Base-by-base conservation (phyloP, 352 stramenopile species). In the Thalassiosira livingstoniorum region DNA sequence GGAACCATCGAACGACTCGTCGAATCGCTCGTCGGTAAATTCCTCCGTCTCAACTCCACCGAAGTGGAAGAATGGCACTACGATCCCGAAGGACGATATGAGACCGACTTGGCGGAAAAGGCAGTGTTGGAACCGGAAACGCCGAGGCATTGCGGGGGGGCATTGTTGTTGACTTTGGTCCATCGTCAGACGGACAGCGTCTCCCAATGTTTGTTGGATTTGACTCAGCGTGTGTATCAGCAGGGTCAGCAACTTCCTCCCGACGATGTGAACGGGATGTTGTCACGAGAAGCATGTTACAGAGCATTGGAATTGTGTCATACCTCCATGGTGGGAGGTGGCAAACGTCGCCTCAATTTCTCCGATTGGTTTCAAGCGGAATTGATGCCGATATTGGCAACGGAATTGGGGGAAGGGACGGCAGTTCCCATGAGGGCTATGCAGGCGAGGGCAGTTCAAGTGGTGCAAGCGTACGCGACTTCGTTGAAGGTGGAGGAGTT, bases 51-150 rank as follows among this genome's bases (percentile, higher is more conserved):
- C 1, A 32, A 72, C 10, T 11, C 58, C 25, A 57, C 66, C 0
- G 75, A 82, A 67, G 11, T 82, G 21, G 37, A 82, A 68, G 75
- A 82, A 43, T 82, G 75, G 75, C 55, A 76, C 37, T 31, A 62
- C 27, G 75, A 82, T 45, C 75, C 75, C 18, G 75, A 82, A 25
- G 65, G 66, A 13, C 64, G 75, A 39, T 82, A 78, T 27, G 66
- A 82, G 27, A 82, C 68, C 13, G 75, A 82, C 60, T 62, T 78
- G 42, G 75, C 75, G 32, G 75, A 82, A 37, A 70, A 66, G 23
- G 25, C 66, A 10, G 5, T 65, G 1, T 58, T 73, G 18, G 66
- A 72, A 15, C 34, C 57, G 4, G 45, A 63, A 18, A 82, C 15
- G 54, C 66, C 75, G n/a, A 43, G 75, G 23, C 75, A 77, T 54